Base-by-base conservation (phyloP, 2,329 filamentous ascomycete species). In the Fusarium sp. region DNA sequence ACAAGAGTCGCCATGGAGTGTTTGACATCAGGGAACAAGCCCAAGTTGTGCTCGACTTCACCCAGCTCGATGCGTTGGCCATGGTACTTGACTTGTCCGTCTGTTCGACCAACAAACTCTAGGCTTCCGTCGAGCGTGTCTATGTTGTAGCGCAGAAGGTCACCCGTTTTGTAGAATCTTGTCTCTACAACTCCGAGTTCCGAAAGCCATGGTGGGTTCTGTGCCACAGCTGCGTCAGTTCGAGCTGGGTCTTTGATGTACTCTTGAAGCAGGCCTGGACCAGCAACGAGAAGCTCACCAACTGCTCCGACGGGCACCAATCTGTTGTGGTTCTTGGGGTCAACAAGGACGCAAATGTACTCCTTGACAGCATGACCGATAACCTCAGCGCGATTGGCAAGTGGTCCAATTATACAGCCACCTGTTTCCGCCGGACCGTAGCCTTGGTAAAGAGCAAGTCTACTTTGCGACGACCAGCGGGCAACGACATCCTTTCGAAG, bases 401-500 rank as follows among this genome's bases (percentile, higher is more conserved):
- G 49, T 40, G 32, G 34, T 20, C 49, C 49, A 13, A 52, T 52
- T 34, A 52, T 40, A 18, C 49, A 52, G 12, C 49, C 49, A 27
- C 49, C 49, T 41, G 49, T 52, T 52, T 52, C 49, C 34, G 49
- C 49, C 18, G 49, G 49, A 27, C 49, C 49, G 34, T 52, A 52
- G 22, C 34, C 49, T 40, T 52, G 49, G 18, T 52, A 52, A 29
- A 52, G 49, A 11, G 34, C 10, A 27, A 52, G 49, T 38, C 24
- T 24, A 22, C 3, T 52, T 27, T 41, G 49, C 18, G 49, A 41
- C 18, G 49, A 52, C 49, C 49, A 52, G 16, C 34, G 49, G 3
- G 49, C 16, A 20, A 52, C 49, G 3, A 52, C 49, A 29, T 52
- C 49, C 12, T 52, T 40, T 41, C 49, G 49, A 38, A 52, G 49